A percentile compares a stretch with the other conserved stretches of the same genome.
Conservation (phyloP, 495 filamentous ascomycete genomes). For the Copromyces sp. region DNA sequence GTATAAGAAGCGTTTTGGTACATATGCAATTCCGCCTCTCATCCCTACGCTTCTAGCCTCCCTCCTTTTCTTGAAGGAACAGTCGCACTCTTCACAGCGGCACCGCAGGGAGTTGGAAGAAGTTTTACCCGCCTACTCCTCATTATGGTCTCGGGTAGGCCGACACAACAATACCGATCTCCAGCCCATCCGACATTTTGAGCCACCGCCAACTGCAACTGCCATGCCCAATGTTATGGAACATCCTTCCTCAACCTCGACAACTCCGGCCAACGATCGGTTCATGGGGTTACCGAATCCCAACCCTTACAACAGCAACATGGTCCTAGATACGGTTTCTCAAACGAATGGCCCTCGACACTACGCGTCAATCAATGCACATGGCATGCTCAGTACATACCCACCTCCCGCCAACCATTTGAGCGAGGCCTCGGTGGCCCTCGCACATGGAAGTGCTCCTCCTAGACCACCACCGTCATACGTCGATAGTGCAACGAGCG, state of each 20-base stretch:
- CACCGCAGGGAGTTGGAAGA: not conserved
- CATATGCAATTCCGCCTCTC: slow-evolving; percentile 12
- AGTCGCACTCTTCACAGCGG: not conserved
- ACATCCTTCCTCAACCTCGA: not conserved
- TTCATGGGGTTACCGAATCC: not conserved
- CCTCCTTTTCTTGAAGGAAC: slow-evolving; percentile 3
- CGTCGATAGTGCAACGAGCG: not conserved
- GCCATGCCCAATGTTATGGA: not conserved
- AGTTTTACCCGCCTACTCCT: slow-evolving; percentile 3
- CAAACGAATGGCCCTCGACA: not conserved
- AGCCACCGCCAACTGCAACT: not conserved
- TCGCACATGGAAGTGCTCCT: not conserved
- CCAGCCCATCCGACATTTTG: not conserved
- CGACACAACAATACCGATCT: not conserved
- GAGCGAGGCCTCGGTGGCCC: not conserved
- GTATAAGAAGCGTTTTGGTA: slow-evolving; percentile 11
- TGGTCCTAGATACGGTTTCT: not conserved
- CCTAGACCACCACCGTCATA: not conserved
- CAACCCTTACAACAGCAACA: not conserved
- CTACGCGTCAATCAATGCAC: not conserved
- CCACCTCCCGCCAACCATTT: not conserved
- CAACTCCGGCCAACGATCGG: not conserved
- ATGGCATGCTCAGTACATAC: not conserved
- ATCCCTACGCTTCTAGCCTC: slow-evolving; percentile 7
- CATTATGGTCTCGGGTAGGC: not conserved